Conservation (phyloP, 345 rosid species). For the Rhodamnia argentea region DNA sequence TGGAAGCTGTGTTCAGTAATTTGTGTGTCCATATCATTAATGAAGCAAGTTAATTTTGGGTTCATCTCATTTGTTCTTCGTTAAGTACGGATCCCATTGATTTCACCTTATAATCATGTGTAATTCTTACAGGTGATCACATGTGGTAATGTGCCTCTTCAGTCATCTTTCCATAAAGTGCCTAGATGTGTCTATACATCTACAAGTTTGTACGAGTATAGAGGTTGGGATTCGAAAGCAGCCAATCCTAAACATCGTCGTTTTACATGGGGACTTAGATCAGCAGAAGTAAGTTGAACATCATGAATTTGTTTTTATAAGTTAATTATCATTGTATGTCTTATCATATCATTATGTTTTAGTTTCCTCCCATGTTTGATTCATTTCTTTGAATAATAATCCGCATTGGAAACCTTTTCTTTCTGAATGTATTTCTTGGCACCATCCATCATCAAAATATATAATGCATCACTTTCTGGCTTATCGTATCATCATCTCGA, state of each 20-base stretch:
- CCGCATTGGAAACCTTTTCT: neutral
- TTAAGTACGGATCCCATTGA: neutral
- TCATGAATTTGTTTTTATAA: neutral
- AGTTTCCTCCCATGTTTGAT: neutral
- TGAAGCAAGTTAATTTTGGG: neutral
- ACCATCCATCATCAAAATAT: neutral
- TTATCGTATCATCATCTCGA: neutral
- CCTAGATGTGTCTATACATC: constrained; percentile 97
- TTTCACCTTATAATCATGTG: neutral
- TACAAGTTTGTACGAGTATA: constrained; percentile 86
- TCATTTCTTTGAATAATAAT: neutral
- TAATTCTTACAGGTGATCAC: constrained; percentile 66
- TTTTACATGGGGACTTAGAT: constrained; percentile 85
- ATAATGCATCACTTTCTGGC: neutral
- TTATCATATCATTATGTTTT: neutral
- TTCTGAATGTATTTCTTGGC: neutral
- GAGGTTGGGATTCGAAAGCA: constrained; percentile 95
- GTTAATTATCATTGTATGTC: neutral
- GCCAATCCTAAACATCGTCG: constrained; percentile 83
- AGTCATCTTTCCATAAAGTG: constrained; percentile 92
- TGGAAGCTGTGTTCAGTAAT: neutral
- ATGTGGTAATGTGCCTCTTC: constrained; percentile 96
- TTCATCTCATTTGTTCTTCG: neutral
- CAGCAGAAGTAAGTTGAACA: constrained; percentile 58
- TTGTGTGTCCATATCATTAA: neutral